These are phyloP conservation scores for Lunasporangiospora selenospora DNA, from an alignment of 192 early-diverging fungal genomes.

Conservation along the genomic window DNA sequence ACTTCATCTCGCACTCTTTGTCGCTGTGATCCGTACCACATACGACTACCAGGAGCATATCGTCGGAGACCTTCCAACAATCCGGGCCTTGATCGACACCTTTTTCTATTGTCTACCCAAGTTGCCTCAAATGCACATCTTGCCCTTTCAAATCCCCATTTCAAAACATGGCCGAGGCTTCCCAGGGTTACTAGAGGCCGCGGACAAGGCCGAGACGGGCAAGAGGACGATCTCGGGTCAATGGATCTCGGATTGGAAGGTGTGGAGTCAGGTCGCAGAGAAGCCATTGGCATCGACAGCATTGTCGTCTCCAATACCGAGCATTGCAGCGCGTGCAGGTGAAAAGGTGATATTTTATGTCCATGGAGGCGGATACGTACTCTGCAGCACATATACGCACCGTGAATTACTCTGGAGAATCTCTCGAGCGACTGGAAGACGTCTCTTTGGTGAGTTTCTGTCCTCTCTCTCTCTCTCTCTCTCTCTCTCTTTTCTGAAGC, in stretches of 20 bases:
- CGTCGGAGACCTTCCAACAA: constrained; percentile 27
- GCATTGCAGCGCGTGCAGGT: constrained; percentile 34
- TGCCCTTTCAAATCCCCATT: constrained; percentile 18
- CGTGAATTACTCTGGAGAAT: constrained; percentile 56
- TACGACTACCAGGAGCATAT: constrained; percentile 31
- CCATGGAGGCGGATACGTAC: constrained; percentile 80
- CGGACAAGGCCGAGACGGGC: constrained; percentile 19
- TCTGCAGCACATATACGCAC: constrained; percentile 54
- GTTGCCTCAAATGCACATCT: constrained; percentile 32
- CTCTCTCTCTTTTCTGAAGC: neutral
- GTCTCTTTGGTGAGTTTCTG: constrained; percentile 47
- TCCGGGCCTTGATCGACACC: constrained; percentile 21
- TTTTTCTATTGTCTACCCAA: constrained; percentile 38
- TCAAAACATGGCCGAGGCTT: constrained; percentile 17
- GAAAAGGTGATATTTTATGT: constrained; percentile 64
- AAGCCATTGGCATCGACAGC: constrained; percentile 19
- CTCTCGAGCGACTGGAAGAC: constrained; percentile 46
- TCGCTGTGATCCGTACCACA: constrained; percentile 13
- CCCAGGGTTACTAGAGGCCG: constrained; percentile 1
- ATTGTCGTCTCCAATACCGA: too few species aligned
- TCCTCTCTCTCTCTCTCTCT: neutral
- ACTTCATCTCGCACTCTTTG: constrained; percentile 37
- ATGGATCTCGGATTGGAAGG: constrained; percentile 30
- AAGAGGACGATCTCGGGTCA: constrained; percentile 13
- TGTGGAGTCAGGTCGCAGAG: constrained; percentile 22